Evolutionary conservation across 1,139 yeast genomes (phyloP).

Genomic region (Yarrowia galli): DNA sequence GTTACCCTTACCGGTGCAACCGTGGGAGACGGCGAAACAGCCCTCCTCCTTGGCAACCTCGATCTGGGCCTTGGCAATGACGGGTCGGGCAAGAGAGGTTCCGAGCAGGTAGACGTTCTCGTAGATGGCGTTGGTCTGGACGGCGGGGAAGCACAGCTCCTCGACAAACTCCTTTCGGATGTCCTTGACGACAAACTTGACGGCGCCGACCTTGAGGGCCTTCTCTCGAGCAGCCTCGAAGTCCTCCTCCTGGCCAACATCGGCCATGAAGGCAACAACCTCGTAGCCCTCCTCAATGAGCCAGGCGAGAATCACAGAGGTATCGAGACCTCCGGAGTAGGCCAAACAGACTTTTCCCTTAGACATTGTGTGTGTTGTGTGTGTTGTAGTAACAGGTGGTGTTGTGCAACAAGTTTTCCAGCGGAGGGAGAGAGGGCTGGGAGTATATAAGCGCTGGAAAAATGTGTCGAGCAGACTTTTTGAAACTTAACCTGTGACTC

Average conservation of each 20-base stretch:
- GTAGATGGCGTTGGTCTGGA: constrained; percentile 95
- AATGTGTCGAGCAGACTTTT: constrained; percentile 18
- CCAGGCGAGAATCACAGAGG: constrained; percentile 98
- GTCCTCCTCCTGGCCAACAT: constrained; percentile 99
- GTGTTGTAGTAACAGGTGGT: background rate
- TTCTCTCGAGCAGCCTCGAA: constrained; percentile 96
- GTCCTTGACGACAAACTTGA: constrained; percentile 91
- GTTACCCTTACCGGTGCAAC: constrained; percentile 99
- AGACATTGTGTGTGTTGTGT: constrained; percentile 61
- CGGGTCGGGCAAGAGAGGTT: constrained; percentile 98
- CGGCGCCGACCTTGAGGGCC: constrained; percentile 96
- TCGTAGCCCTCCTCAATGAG: constrained; percentile 96
- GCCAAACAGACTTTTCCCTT: constrained; percentile 99
- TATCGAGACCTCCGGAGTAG: constrained; percentile 98
- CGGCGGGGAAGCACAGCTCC: constrained; percentile 93
- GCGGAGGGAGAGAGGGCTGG: constrained; percentile 2
- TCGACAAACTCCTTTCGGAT: constrained; percentile 95
- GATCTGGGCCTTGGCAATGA: constrained; percentile 97
- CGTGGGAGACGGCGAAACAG: constrained; percentile 97
- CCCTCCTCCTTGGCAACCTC: constrained; percentile 96
- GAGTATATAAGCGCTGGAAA: constrained; percentile 22
- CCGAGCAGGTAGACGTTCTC: constrained; percentile 96
- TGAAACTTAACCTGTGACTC: constrained; percentile 34
- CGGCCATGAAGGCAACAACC: constrained; percentile 96
- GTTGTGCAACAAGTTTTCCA: constrained; percentile 13